These are phyloP conservation scores for Xylaria sp. DNA, from an alignment of 2,329 filamentous ascomycete genomes.

Conservation along the genomic window DNA sequence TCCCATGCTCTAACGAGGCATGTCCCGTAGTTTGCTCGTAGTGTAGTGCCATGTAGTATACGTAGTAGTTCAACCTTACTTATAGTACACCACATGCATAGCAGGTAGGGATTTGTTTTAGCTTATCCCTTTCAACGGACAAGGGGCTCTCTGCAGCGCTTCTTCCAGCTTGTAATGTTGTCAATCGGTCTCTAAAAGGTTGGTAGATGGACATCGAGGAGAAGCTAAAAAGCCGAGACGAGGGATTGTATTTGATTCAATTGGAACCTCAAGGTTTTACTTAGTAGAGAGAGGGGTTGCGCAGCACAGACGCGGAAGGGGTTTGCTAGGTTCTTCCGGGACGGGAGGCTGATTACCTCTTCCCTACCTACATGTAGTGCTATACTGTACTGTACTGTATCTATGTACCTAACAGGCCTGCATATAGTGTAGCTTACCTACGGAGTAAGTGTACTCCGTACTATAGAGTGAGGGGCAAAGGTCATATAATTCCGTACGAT, in stretches of 20 bases:
- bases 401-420: neutral
- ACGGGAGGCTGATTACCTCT: constrained; percentile 22
- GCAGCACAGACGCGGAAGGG: constrained; percentile 27
- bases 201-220: neutral
- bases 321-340: constrained; percentile 24
- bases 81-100: neutral
- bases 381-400: neutral
- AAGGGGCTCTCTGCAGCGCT: constrained; percentile 8
- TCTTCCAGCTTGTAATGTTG: constrained; percentile 2
- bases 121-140: neutral
- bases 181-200: neutral
- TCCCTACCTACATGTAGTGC: neutral
- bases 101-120: neutral
- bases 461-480: too few species aligned
- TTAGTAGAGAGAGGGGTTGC: constrained; percentile 16
- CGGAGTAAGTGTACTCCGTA: neutral
- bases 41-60: too few species aligned
- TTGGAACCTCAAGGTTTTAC: neutral
- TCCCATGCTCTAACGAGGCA: neutral
- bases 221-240: constrained; percentile 7
- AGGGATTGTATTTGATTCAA: constrained; percentile 8
- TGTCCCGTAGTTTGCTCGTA: neutral
- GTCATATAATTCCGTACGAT: too few species aligned
- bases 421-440: neutral
- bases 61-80: neutral